A percentile compares a stretch with the other conserved stretches of the same genome.
Conservation (phyloP, 140 eudicot genomes). For the Artemisia princeps region DNA sequence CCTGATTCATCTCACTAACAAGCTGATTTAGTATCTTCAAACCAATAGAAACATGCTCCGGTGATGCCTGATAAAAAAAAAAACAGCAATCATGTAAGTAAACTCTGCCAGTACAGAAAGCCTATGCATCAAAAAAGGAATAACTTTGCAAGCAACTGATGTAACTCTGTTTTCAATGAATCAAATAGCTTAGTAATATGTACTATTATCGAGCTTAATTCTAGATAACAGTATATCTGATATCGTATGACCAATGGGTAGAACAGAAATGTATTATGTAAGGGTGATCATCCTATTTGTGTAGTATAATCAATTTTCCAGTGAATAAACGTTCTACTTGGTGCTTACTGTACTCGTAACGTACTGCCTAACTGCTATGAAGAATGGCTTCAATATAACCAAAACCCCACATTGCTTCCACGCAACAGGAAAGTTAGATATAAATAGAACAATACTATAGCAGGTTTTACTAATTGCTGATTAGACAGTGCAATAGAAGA, state of each 20-base stretch:
- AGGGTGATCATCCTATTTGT: background rate
- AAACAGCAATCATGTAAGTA: slow-evolving; percentile 27
- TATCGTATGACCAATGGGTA: background rate
- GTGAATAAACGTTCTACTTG: background rate
- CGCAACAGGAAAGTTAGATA: background rate
- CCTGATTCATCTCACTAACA: slow-evolving; percentile 97
- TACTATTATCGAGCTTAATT: background rate
- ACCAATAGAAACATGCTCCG: slow-evolving; percentile 77
- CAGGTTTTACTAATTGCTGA: background rate
- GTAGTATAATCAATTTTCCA: background rate
- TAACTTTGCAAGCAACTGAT: background rate
- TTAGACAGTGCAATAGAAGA: slow-evolving; percentile 7
- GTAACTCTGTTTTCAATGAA: background rate
- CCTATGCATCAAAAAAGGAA: slow-evolving; percentile 18
- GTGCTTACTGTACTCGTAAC: background rate
- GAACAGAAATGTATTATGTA: background rate
- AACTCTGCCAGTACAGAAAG: background rate
- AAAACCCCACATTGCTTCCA: background rate
- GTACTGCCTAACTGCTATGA: background rate
- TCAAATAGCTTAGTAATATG: background rate
- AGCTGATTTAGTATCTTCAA: slow-evolving; percentile 93
- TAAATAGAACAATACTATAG: background rate
- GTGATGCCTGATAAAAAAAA: slow-evolving; percentile 55
- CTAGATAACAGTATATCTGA: background rate
- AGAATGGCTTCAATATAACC: background rate